These are phyloP conservation scores for Teratosphaeria epicoccoides DNA, from an alignment of 2,329 filamentous ascomycete species.

Conservation along the genomic window DNA sequence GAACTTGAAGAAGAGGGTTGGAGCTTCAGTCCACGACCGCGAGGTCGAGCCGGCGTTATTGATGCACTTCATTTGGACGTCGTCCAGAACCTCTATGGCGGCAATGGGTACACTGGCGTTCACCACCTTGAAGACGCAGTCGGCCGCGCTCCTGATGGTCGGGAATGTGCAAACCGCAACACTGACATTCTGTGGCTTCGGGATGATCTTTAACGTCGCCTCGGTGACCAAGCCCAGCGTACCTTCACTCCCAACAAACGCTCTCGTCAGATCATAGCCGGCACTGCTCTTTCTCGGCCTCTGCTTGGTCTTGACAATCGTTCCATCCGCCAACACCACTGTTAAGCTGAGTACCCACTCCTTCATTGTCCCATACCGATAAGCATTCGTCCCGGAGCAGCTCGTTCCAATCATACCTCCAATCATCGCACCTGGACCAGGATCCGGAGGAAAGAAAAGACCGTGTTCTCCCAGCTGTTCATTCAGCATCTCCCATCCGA, in stretches of 20 bases:
- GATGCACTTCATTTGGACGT: conserved; percentile 73
- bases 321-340: conserved; percentile 82
- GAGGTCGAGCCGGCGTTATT: conserved; percentile 55
- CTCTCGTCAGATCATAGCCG: conserved; percentile 80
- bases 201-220: conserved; percentile 76
- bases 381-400: conserved; percentile 75
- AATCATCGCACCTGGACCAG: conserved; percentile 84
- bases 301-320: conserved; percentile 79
- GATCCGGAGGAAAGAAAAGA: conserved; percentile 86
- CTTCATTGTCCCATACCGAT: conserved; percentile 87
- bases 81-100: conserved; percentile 86
- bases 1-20: conserved; percentile 70
- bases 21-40: conserved; percentile 56
- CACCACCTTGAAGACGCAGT: conserved; percentile 72
- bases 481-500: conserved; percentile 81
- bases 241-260: conserved; percentile 85
- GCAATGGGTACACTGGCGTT: conserved; percentile 72
- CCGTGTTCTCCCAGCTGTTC: conserved; percentile 60
- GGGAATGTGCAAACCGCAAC: conserved; percentile 64
- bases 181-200: conserved; percentile 65
- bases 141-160: conserved; percentile 59
- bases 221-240: conserved; percentile 87
- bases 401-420: conserved; percentile 77
- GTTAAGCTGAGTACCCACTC: conserved; percentile 86
- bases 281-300: conserved; percentile 81